These are phyloP conservation scores for Rachicladosporium sp. DNA, from an alignment of 2,329 filamentous ascomycete genomes.

Conservation along the genomic window DNA sequence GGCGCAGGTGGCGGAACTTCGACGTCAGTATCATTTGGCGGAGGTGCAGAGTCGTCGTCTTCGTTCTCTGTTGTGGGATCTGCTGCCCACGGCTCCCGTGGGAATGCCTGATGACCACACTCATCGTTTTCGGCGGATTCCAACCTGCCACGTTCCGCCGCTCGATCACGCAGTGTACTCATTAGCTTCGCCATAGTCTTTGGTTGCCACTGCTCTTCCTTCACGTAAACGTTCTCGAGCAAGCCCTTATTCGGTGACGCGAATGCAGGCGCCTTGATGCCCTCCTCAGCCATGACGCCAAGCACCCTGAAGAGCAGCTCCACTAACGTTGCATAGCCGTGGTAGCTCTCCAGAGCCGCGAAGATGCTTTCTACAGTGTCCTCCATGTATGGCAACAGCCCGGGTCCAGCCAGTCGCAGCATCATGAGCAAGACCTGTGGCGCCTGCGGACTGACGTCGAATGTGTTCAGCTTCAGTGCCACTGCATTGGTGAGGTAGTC, in stretches of 20 bases:
- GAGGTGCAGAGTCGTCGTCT: constrained; percentile 9
- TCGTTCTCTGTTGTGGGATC: constrained; percentile 22
- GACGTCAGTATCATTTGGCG: constrained; percentile 12
- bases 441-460: constrained; percentile 83
- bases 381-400: constrained; percentile 75
- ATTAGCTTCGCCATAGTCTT: constrained; percentile 35
- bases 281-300: constrained; percentile 71
- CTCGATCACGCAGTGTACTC: constrained; percentile 8
- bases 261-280: constrained; percentile 46
- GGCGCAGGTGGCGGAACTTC: constrained; percentile 48
- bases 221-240: constrained; percentile 3
- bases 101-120: constrained; percentile 22
- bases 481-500: constrained; percentile 96
- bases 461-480: constrained; percentile 78
- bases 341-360: constrained; percentile 83
- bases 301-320: constrained; percentile 76
- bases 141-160: constrained; percentile 1
- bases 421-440: constrained; percentile 91
- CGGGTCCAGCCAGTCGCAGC: constrained; percentile 72
- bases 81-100: constrained; percentile 18
- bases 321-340: constrained; percentile 79
- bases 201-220: constrained; percentile 11
- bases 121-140: constrained; percentile 20
- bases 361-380: constrained; percentile 88
- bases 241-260: constrained; percentile 25